Base-by-base conservation (phyloP, 306 rosid species). In the Vicia sativa region DNA sequence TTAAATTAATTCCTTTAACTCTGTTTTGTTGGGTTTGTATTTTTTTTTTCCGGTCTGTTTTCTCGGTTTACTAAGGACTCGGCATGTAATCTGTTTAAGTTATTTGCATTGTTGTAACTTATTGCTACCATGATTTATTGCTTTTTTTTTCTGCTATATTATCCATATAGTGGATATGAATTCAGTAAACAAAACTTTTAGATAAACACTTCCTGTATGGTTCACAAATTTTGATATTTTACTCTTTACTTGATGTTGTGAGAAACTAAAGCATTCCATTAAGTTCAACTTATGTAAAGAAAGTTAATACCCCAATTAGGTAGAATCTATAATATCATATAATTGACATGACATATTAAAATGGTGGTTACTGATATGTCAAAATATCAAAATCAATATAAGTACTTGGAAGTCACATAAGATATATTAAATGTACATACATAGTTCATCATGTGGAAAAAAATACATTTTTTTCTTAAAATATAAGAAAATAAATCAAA, bases 91-190 rank as follows among this genome's bases (percentile, higher is more conserved):
- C n/a, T 57, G 56, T 39, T 63, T 55, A 68, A 49, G 76, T 61
- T 70, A 73, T 78, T 77, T 81, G 82, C 71, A 9, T 75, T 76
- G 35, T 62, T 62, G 70, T 77, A 12, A 73, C 68, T 72, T 72
- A 18, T 48, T 34, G 61, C 52, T 54, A 66, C 74, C 74, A 19
- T 60, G 19, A 77, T 72, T 64, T 63, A 48, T 41, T 49, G 62
- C 34, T 67, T 48, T 73, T 66, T 48, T 73, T 64, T 50, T 52
- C 56, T 53, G 79, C 82, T 52, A 52, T 37, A 43, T 41, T 37
- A 57, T 77, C 13, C 61, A 65, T 77, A 67, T 67, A 62, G 71
- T 73, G 62, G 76, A 71, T 75, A 56, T 71, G 49, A 73, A 46
- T 71, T 64, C 64, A 7, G 68, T 34, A 74, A 59, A 55, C 41